Conservation (phyloP, 1,284 basidiomycete species). For the Irpex sp. region DNA sequence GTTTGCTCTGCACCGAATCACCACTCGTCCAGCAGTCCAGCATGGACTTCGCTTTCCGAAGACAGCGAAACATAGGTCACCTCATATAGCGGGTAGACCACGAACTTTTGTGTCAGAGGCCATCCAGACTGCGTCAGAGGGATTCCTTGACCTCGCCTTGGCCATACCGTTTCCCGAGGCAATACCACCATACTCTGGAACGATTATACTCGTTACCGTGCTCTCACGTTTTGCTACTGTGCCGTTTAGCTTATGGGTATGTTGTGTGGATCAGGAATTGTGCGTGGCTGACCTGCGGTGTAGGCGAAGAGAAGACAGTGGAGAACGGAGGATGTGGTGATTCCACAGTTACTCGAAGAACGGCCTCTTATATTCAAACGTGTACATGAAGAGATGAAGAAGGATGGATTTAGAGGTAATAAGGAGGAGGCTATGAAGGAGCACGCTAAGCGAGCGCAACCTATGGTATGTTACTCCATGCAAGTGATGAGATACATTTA, state of each 20-base stretch:
- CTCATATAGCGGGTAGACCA: constrained; percentile 10
- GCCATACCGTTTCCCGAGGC: constrained; percentile 64
- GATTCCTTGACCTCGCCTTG: constrained; percentile 58
- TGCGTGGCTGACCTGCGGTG: constrained; percentile 3
- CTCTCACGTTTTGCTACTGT: constrained; percentile 63
- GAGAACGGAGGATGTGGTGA: constrained; percentile 59
- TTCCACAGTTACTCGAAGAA: constrained; percentile 58
- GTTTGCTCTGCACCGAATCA: constrained; percentile 1
- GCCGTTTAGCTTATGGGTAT: constrained; percentile 79
- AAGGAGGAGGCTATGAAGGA: constrained; percentile 46
- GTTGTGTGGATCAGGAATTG: constrained; percentile 17
- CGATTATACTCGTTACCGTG: constrained; percentile 73
- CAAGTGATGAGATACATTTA: no score
- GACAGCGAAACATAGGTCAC: constrained; percentile 24
- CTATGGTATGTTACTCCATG: constrained; percentile 35
- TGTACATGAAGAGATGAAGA: constrained; percentile 55
- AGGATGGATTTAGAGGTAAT: constrained; percentile 44
- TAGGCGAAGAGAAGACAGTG: constrained; percentile 62
- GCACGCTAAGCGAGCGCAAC: constrained; percentile 40
- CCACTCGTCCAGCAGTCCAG: not conserved
- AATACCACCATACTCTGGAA: constrained; percentile 66
- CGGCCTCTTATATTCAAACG: constrained; percentile 46
- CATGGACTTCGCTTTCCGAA: not conserved
- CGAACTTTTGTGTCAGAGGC: constrained; percentile 32
- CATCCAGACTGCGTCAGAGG: constrained; percentile 38